These are phyloP conservation scores for Globisporangium mamillatum DNA, from an alignment of 352 stramenopile species.

Conservation along the genomic window DNA sequence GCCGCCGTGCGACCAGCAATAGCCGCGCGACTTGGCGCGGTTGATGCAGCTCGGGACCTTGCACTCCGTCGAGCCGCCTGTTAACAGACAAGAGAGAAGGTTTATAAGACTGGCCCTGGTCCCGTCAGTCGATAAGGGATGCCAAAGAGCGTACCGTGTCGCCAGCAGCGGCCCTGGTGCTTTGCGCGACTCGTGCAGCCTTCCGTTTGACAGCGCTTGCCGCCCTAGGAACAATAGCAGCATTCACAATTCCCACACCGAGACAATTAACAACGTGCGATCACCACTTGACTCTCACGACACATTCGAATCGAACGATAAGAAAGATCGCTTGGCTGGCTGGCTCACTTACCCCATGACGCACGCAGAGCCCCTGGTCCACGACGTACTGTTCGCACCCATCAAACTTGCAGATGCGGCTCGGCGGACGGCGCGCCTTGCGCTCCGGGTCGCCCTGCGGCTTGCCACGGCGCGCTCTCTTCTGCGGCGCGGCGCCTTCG, in stretches of 20 bases:
- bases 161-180: conserved; percentile 18
- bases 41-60: conserved; percentile 28
- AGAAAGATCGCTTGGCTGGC: conserved; percentile 9
- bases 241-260: background rate
- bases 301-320: background rate
- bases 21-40: conserved; percentile 32
- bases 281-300: background rate
- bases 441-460: conserved; percentile 40
- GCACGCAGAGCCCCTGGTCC: conserved; percentile 72
- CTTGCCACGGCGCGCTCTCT: conserved; percentile 19
- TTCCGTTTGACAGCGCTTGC: conserved; percentile 20
- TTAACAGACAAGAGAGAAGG: background rate
- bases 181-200: conserved; percentile 27
- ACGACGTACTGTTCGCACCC: conserved; percentile 78
- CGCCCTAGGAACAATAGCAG: conserved; percentile 14
- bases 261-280: background rate
- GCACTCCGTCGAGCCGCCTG: conserved; percentile 23
- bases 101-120: background rate
- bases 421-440: conserved; percentile 47
- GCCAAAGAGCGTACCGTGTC: conserved; percentile 10
- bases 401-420: conserved; percentile 70
- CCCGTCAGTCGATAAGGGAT: background rate
- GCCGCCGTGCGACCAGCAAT: conserved; percentile 36
- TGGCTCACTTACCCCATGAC: conserved; percentile 52
- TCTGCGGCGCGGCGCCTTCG: background rate